Evolutionary conservation across 2,329 filamentous ascomycete genomes (phyloP).

Genomic region (Venturia nashicola): DNA sequence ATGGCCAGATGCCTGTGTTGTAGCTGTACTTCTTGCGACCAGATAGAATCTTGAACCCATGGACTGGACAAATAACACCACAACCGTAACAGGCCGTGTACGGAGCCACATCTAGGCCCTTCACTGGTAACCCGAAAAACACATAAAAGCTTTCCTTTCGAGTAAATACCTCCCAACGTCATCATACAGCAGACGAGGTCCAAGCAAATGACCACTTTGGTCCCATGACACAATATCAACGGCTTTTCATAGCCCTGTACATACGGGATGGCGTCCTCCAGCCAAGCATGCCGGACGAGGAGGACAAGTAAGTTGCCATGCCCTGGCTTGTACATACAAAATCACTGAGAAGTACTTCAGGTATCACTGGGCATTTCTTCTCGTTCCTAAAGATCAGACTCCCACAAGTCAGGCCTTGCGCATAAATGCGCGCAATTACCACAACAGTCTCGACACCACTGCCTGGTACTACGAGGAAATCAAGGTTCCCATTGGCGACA

Average conservation of each 20-base stretch:
- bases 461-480: slow-evolving; percentile 3
- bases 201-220: neutral
- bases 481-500: neutral
- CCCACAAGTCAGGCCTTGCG: neutral
- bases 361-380: neutral
- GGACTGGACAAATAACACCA: too few relatives aligned
- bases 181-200: neutral
- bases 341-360: neutral
- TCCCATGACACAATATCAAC: neutral
- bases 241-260: slow-evolving; percentile 1
- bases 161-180: neutral
- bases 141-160: neutral
- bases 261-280: neutral
- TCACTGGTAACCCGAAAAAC: neutral
- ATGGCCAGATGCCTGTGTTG: neutral
- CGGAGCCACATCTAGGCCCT: neutral
- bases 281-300: neutral
- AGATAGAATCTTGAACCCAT: neutral
- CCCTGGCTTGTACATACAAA: neutral
- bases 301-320: neutral
- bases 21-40: neutral
- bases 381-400: neutral
- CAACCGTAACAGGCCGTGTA: neutral
- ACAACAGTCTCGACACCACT: neutral
- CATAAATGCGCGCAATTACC: neutral